These are phyloP conservation scores for Trichomonascaceae sp. DNA, from an alignment of 1,139 yeast genomes.

Conservation along the genomic window DNA sequence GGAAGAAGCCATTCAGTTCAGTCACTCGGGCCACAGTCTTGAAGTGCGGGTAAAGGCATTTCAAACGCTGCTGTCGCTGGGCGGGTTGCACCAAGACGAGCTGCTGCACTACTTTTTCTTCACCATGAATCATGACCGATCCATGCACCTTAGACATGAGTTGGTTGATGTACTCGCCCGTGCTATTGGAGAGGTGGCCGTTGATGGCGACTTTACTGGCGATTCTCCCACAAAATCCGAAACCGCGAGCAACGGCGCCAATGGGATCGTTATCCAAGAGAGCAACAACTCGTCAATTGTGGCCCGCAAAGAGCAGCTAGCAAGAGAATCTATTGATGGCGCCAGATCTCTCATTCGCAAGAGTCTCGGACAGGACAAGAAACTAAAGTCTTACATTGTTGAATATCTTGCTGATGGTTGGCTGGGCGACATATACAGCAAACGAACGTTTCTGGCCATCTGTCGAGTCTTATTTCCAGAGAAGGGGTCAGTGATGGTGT, in stretches of 20 bases:
- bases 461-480: conserved; percentile 43
- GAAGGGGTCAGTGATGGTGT: conserved; percentile 41
- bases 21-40: conserved; percentile 33
- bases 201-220: conserved; percentile 33
- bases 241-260: neutral
- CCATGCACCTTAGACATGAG: conserved; percentile 38
- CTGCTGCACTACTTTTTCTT: conserved; percentile 52
- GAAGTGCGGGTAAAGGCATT: conserved; percentile 60
- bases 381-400: conserved; percentile 46
- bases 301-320: conserved; percentile 29
- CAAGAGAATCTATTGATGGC: conserved; percentile 42
- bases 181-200: conserved; percentile 56
- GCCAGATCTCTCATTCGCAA: conserved; percentile 55
- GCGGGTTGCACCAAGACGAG: conserved; percentile 57
- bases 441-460: conserved; percentile 51
- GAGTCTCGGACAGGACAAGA: conserved; percentile 50
- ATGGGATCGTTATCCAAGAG: conserved; percentile 5
- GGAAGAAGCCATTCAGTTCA: conserved; percentile 37
- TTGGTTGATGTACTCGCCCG: conserved; percentile 37
- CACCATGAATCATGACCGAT: conserved; percentile 42
- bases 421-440: conserved; percentile 43
- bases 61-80: conserved; percentile 53
- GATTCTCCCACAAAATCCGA: neutral
- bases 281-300: conserved; percentile 10
- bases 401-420: conserved; percentile 36